phyloP scores from a whole-genome alignment of 768 basidiomycete genomes.

The Kwoniella dendrophila region DNA sequence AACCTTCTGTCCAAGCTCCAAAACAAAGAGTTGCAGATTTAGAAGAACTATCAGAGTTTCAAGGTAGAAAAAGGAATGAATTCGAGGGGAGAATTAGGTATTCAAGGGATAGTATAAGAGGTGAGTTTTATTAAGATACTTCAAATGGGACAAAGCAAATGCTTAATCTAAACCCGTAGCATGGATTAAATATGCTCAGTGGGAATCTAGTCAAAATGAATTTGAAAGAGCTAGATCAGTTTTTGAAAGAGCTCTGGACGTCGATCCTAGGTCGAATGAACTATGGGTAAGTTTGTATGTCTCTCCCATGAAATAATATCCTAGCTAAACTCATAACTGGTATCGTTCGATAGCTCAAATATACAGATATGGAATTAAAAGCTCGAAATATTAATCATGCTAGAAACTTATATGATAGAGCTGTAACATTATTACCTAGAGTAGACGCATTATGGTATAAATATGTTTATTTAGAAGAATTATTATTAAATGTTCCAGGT shows the following conservation, averaged over 20 bases:
- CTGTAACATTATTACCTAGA: slow-evolving; percentile 92
- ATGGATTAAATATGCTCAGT: slow-evolving; percentile 62
- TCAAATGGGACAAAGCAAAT: neutral
- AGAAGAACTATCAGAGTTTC: slow-evolving; percentile 77
- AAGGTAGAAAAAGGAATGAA: slow-evolving; percentile 82
- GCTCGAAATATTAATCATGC: slow-evolving; percentile 96
- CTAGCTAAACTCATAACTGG: too few species aligned
- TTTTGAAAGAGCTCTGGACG: slow-evolving; percentile 94
- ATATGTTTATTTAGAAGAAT: slow-evolving; percentile 96
- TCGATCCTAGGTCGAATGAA: slow-evolving; percentile 84
- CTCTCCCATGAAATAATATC: neutral
- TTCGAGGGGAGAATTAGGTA: slow-evolving; percentile 74
- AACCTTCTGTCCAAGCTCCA: slow-evolving; percentile 84
- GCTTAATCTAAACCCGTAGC: slow-evolving; percentile 42
- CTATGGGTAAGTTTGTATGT: slow-evolving; percentile 72
- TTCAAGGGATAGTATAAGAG: slow-evolving; percentile 50
- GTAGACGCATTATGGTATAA: slow-evolving; percentile 96
- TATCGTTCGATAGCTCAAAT: slow-evolving; percentile 55
- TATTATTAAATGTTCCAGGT: slow-evolving; percentile 92
- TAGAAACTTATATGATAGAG: slow-evolving; percentile 94
- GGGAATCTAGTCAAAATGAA: slow-evolving; percentile 93
- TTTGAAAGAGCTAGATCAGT: slow-evolving; percentile 91
- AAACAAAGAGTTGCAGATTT: slow-evolving; percentile 95
- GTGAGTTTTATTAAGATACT: slow-evolving; percentile 20
- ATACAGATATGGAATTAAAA: slow-evolving; percentile 97